Evolutionary conservation across 768 basidiomycete species (phyloP), one percentile per base, ranked within the genome.

Genomic region (Gymnopilus dilepis): DNA sequence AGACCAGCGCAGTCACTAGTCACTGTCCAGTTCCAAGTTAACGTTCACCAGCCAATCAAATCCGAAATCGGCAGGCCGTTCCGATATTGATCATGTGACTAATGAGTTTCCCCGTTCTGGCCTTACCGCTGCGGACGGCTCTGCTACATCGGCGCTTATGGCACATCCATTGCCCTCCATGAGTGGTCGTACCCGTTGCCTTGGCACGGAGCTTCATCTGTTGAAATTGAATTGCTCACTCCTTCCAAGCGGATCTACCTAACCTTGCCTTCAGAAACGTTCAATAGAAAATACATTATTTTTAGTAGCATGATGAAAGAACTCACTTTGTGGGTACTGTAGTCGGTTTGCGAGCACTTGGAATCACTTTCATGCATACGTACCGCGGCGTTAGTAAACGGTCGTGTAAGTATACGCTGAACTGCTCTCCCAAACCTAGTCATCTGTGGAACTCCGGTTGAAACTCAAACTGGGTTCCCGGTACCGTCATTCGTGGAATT

Each of bases 401-500:
- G 31, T 9, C 15, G 15, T 26, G 30, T 50, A 21, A 13, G 22
- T 26, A 4, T 26, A 15, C 24, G 40, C 0, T 26, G n/a, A 24
- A 22, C 21, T 37, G 12, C 24, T 7, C 37, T 40, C 37, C 40
- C 34, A 24, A 15, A 54, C 13, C 52, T 11, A 34, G 52, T 53
- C 34, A 53, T 24, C 21, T 15, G 15, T 40, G 38, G 26, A 26
- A 38, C 52, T 26, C 37, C 37, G 52, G 52, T 37, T 24, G 24
- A 38, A 6, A 15, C 34, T 50, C 17, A 28, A 31, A 30, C 15
- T 31, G 28, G 15, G 47, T 50, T 9, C 47, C 37, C 52, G 52
- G 52, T 38, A 40, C 52, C 52, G 52, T 38, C 33, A 24, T 54
- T 24, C 37, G 33, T 54, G 52, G 52, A 54, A 54, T 17, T 17